Evolutionary conservation across 2,329 filamentous ascomycete species (phyloP).

Genomic region (Chrysoporthe deuterocubensis): DNA sequence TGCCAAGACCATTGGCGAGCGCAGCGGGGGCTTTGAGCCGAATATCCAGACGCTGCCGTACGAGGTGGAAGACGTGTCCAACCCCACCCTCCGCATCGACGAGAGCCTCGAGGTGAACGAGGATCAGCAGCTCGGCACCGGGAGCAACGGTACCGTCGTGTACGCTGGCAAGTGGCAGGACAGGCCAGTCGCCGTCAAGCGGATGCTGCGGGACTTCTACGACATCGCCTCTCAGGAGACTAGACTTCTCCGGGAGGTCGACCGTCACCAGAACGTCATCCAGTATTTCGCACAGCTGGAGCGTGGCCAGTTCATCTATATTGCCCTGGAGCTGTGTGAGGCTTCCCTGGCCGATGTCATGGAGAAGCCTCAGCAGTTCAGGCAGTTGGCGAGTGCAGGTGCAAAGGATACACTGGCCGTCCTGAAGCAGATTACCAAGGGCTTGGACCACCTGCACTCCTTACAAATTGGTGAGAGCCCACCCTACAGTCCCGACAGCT

Average conservation of each 20-base stretch:
- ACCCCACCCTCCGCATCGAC: slow-evolving; percentile 63
- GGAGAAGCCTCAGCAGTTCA: slow-evolving; percentile 71
- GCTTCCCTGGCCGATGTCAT: slow-evolving; percentile 92
- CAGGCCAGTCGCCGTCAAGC: slow-evolving; percentile 91
- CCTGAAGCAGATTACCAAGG: slow-evolving; percentile 86
- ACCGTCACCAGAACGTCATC: slow-evolving; percentile 95
- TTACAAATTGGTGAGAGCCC: slow-evolving; percentile 70
- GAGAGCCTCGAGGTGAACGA: slow-evolving; percentile 68
- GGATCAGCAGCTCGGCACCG: slow-evolving; percentile 69
- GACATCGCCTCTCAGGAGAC: slow-evolving; percentile 96
- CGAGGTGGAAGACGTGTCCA: slow-evolving; percentile 63
- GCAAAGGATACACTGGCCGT: slow-evolving; percentile 78
- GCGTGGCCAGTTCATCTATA: slow-evolving; percentile 90
- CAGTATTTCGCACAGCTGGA: slow-evolving; percentile 93
- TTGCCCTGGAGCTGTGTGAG: slow-evolving; percentile 91
- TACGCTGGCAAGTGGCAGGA: slow-evolving; percentile 95
- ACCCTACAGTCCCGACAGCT: not conserved
- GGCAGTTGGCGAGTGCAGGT: slow-evolving; percentile 71
- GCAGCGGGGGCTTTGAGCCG: slow-evolving; percentile 56
- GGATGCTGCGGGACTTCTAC: slow-evolving; percentile 95
- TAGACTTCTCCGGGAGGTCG: slow-evolving; percentile 84
- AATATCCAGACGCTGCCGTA: slow-evolving; percentile 63
- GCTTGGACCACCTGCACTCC: slow-evolving; percentile 85
- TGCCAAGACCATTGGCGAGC: slow-evolving; percentile 60
- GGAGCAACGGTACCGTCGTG: slow-evolving; percentile 96